Conservation (phyloP, 768 basidiomycete species). For the Psilocybe subaeruginosa region DNA sequence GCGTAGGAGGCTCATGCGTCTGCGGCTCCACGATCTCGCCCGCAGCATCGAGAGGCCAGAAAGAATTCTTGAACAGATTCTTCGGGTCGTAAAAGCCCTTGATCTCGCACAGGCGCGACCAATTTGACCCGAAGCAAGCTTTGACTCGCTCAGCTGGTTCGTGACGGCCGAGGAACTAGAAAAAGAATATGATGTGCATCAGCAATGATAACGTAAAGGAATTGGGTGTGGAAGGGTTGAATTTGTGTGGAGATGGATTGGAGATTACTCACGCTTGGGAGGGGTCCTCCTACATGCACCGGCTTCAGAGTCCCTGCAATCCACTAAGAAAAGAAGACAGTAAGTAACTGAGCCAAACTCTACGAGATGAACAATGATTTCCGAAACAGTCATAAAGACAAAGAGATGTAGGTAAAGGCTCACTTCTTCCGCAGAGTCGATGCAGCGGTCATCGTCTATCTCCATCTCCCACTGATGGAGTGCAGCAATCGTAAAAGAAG, state of each 20-base stretch:
- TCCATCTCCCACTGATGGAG: conserved; percentile 93
- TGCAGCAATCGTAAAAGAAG: conserved; percentile 84
- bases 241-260: not conserved
- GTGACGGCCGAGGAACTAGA: conserved; percentile 75
- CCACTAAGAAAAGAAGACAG: conserved; percentile 55
- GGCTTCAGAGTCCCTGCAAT: conserved; percentile 73
- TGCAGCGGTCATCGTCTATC: conserved; percentile 78
- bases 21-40: conserved; percentile 58
- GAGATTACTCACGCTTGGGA: conserved; percentile 71
- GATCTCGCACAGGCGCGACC: conserved; percentile 67
- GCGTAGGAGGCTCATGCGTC: conserved; percentile 65
- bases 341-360: not conserved
- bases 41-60: conserved; percentile 76
- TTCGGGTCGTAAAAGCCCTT: conserved; percentile 79
- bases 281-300: conserved; percentile 77
- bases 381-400: not conserved
- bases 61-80: conserved; percentile 74
- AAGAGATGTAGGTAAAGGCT: conserved; percentile 18
- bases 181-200: conserved; percentile 1
- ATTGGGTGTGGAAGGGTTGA: not conserved
- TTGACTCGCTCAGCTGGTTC: conserved; percentile 66
- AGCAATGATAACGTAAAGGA: not conserved
- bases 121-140: conserved; percentile 75
- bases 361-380: not conserved
- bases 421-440: conserved; percentile 82